Conservation (phyloP, 257 asterid species). For the Fraxinus cuspidata region DNA sequence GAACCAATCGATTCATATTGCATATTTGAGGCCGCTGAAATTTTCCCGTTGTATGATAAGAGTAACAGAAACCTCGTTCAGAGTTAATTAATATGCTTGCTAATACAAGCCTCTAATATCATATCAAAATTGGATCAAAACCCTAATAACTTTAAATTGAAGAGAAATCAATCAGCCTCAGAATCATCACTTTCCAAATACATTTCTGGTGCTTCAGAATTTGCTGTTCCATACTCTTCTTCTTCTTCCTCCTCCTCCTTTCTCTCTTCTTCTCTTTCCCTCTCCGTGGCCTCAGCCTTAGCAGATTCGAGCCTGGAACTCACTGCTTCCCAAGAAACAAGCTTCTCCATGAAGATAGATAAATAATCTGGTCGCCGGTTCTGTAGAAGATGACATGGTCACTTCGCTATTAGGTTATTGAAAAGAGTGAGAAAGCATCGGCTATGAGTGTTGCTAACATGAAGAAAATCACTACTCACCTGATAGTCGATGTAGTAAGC, state of each 20-base stretch:
- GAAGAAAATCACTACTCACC: constrained; percentile 43
- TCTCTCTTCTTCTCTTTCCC: constrained; percentile 57
- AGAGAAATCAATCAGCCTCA: constrained; percentile 42
- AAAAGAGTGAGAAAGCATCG: background rate
- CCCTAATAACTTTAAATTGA: background rate
- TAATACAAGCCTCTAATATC: too few relatives aligned
- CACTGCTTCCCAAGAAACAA: constrained; percentile 91
- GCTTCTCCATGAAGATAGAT: constrained; percentile 83
- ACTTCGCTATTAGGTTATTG: background rate
- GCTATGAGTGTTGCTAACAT: background rate
- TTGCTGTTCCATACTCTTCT: constrained; percentile 32
- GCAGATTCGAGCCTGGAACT: constrained; percentile 87
- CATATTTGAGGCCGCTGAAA: too few relatives aligned
- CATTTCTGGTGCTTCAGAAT: constrained; percentile 42
- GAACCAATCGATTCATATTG: too few relatives aligned
- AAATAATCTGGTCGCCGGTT: constrained; percentile 79
- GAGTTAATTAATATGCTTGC: too few relatives aligned
- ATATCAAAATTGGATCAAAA: background rate
- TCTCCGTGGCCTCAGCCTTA: constrained; percentile 54
- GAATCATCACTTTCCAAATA: constrained; percentile 48
- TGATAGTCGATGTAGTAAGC: constrained; percentile 91
- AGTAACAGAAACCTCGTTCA: too few relatives aligned
- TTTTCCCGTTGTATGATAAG: too few relatives aligned
- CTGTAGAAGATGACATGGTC: constrained; percentile 38
- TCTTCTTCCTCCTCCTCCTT: constrained; percentile 40